Percentiles rank a stretch among this genome's conserved stretches.
phyloP scores from a whole-genome alignment of 306 rosid genomes.

The Hippophae gyantsensis region DNA sequence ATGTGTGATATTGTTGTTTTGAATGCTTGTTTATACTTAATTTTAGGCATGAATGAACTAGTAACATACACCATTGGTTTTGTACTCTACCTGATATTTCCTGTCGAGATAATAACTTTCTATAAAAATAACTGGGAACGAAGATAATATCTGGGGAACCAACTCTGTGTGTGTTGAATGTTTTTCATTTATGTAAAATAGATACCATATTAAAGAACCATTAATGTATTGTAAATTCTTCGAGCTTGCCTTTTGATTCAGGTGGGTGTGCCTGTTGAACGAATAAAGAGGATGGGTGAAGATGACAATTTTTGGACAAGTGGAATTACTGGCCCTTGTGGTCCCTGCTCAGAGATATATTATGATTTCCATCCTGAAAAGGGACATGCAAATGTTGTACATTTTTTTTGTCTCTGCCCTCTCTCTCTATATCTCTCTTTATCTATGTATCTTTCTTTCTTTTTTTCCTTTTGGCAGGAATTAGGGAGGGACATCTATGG shows the following conservation, averaged over 20 bases:
- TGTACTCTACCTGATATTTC: no score
- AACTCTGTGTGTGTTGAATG: not conserved
- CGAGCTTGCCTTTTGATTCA: constrained; percentile 25
- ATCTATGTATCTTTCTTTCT: not conserved
- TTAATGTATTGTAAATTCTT: constrained; percentile 2
- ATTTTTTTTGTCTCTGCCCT: constrained; percentile 15
- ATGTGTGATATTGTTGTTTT: not conserved
- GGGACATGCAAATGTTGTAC: constrained; percentile 54
- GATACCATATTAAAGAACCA: not conserved
- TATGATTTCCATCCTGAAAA: constrained; percentile 85
- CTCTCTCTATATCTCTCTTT: constrained; percentile 8
- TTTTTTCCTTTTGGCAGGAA: no score
- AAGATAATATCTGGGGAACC: not conserved
- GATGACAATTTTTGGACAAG: constrained; percentile 96
- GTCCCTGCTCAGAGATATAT: constrained; percentile 94
- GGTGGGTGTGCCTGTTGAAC: constrained; percentile 77
- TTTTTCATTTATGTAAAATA: not conserved
- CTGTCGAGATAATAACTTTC: not conserved
- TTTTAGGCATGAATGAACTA: no score
- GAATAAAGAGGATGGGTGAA: constrained; percentile 80
- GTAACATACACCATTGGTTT: no score
- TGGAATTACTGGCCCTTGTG: constrained; percentile 91
- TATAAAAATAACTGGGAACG: not conserved
- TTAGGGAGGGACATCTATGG: no score
- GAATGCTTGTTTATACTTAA: no score